Evolutionary conservation across 164 flowering plant species (phyloP).

Genomic region (Chloranthus sessilifolius): DNA sequence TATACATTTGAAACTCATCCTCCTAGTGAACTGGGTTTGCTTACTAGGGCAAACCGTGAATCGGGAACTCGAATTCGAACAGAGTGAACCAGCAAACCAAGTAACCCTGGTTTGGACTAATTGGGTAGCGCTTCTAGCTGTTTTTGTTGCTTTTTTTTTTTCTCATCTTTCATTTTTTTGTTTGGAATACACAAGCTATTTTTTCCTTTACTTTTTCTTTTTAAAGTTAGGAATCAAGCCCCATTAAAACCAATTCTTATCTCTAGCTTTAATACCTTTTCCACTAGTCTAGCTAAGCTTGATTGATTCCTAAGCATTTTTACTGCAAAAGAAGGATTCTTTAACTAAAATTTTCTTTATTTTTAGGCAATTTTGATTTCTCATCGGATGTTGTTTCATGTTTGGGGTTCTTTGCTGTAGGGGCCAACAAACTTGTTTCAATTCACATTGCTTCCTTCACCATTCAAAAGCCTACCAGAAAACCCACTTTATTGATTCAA

Average conservation of each 20-base stretch:
- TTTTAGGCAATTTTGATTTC: constrained; percentile 4
- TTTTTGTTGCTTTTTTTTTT: no score
- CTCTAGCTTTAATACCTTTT: not conserved
- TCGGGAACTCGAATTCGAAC: no score
- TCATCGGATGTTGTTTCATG: not conserved
- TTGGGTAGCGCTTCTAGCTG: no score
- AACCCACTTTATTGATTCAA: not conserved
- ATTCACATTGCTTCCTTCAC: not conserved
- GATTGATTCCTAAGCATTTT: constrained; percentile 1
- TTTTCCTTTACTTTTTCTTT: constrained; percentile 1
- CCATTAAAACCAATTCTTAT: not conserved
- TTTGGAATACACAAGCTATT: not conserved
- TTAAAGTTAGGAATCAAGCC: constrained; percentile 8
- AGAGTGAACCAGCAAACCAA: no score
- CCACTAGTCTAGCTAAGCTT: not conserved
- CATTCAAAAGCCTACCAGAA: not conserved
- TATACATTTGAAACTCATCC: no score
- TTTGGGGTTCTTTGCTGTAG: not conserved
- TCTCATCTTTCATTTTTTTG: no score
- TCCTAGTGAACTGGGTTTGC: no score
- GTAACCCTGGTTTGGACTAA: no score
- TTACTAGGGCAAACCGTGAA: no score
- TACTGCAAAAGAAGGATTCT: not conserved
- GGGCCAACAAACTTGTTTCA: not conserved
- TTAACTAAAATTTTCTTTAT: constrained; percentile 9